A percentile compares a stretch with the other conserved stretches of the same genome.
Evolutionary conservation across 225 moss, liverwort and hornwort genomes (phyloP).

Genomic region (Straminergon stramineum): DNA sequence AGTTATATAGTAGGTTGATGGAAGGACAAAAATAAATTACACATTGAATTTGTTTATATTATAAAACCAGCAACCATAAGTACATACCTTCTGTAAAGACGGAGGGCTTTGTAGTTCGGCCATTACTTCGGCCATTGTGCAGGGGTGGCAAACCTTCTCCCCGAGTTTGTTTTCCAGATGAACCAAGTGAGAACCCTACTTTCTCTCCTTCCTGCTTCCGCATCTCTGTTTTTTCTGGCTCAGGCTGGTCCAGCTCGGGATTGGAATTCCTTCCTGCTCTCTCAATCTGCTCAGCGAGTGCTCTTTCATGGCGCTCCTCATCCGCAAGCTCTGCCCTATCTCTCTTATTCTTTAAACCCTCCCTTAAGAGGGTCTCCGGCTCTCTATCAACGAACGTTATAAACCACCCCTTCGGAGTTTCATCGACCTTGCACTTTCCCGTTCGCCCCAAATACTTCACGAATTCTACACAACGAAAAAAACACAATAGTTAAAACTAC

Average conservation of each 20-base stretch:
- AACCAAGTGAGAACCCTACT: slow-evolving; percentile 57
- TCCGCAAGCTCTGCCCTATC: slow-evolving; percentile 74
- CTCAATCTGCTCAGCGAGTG: slow-evolving; percentile 77
- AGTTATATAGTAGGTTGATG: background rate
- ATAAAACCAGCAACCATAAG: background rate
- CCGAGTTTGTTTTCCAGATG: slow-evolving; percentile 27
- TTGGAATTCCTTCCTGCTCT: slow-evolving; percentile 44
- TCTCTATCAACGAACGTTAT: slow-evolving; percentile 72
- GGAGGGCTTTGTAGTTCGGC: slow-evolving; percentile 15
- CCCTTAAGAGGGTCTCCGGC: slow-evolving; percentile 71
- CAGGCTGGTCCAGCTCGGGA: slow-evolving; percentile 27
- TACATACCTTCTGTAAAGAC: slow-evolving; percentile 35
- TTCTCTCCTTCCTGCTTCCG: slow-evolving; percentile 58
- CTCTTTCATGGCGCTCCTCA: slow-evolving; percentile 82
- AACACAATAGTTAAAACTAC: background rate
- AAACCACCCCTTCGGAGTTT: slow-evolving; percentile 90
- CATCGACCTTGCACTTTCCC: slow-evolving; percentile 85
- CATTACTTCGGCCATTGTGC: slow-evolving; percentile 22
- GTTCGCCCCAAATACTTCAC: slow-evolving; percentile 73
- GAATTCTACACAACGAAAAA: slow-evolving; percentile 28
- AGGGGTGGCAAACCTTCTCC: slow-evolving; percentile 34
- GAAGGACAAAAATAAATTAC: background rate
- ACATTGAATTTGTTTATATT: background rate
- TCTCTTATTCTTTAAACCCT: slow-evolving; percentile 64
- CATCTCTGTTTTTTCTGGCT: slow-evolving; percentile 43